A percentile compares a stretch with the other conserved stretches of the same genome.
Evolutionary conservation across 2,329 filamentous ascomycete species (phyloP).

Genomic region (Colletotrichum liaoningense): DNA sequence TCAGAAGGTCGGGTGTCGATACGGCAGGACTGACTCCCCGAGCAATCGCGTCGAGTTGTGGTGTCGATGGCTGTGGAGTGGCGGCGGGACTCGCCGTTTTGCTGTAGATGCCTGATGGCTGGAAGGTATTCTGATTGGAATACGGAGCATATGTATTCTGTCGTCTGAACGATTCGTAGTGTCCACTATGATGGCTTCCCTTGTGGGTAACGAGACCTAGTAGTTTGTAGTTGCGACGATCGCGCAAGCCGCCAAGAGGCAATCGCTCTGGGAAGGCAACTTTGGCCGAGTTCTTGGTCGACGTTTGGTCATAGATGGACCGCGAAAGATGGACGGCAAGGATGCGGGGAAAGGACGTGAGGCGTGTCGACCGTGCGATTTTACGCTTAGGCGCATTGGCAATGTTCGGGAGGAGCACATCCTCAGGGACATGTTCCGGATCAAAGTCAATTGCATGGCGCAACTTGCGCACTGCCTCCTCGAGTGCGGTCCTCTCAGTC

Average conservation of each 20-base stretch:
- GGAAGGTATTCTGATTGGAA: slow-evolving; percentile 84
- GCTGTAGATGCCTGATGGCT: slow-evolving; percentile 79
- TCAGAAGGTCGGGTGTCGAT: slow-evolving; percentile 61
- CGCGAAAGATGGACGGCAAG: slow-evolving; percentile 92
- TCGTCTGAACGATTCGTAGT: slow-evolving; percentile 95
- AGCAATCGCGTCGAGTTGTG: slow-evolving; percentile 52
- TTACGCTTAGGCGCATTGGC: slow-evolving; percentile 81
- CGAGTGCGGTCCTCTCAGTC: slow-evolving; percentile 67
- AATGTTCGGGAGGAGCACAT: slow-evolving; percentile 79
- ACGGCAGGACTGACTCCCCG: slow-evolving; percentile 53
- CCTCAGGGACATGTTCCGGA: slow-evolving; percentile 81
- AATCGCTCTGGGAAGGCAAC: slow-evolving; percentile 92
- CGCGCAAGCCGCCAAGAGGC: slow-evolving; percentile 81
- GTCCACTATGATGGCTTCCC: slow-evolving; percentile 93
- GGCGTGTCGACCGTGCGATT: slow-evolving; percentile 89
- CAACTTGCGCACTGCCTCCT: slow-evolving; percentile 59
- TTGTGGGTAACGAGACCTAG: slow-evolving; percentile 93
- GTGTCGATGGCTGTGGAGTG: slow-evolving; percentile 62
- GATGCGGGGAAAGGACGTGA: slow-evolving; percentile 88
- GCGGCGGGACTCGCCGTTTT: slow-evolving; percentile 65
- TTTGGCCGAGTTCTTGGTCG: slow-evolving; percentile 94
- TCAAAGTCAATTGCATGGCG: slow-evolving; percentile 79
- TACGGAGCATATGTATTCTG: slow-evolving; percentile 82
- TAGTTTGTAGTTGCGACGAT: slow-evolving; percentile 84
- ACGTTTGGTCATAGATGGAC: slow-evolving; percentile 88